These are phyloP conservation scores for Curvularia sp. DNA, from an alignment of 2,329 filamentous ascomycete genomes.

Conservation along the genomic window DNA sequence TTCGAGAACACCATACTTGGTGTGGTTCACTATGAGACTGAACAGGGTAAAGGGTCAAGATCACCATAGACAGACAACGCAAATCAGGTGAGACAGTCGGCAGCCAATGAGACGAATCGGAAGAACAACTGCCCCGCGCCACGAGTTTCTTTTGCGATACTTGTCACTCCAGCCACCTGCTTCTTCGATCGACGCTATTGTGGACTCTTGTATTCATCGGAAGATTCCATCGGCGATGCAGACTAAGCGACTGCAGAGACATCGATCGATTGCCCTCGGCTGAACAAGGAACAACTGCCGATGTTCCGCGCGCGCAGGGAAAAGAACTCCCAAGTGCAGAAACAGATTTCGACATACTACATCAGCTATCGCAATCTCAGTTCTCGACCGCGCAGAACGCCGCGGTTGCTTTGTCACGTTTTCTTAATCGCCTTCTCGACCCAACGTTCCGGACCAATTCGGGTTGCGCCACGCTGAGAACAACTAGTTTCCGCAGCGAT, in stretches of 20 bases:
- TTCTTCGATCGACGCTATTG: not conserved
- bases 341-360: not conserved
- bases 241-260: not conserved
- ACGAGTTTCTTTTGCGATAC: not conserved
- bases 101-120: not conserved
- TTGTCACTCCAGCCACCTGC: not conserved
- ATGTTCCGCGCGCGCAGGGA: not conserved
- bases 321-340: not conserved
- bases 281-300: constrained; percentile 7
- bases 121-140: not conserved
- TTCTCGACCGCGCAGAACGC: not conserved
- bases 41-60: not conserved
- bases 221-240: constrained; percentile 2
- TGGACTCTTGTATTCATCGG: not conserved
- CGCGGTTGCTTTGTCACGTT: not conserved
- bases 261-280: constrained; percentile 15
- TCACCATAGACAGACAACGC: not conserved
- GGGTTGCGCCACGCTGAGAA: constrained; percentile 10
- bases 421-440: not conserved
- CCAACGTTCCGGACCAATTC: constrained; percentile 4
- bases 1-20: not conserved
- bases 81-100: not conserved
- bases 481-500: constrained; percentile 8
- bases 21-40: not conserved
- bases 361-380: not conserved